Percentiles rank a stretch among this genome's conserved stretches.
These are phyloP conservation scores for Phytophthora fragariaefolia DNA, from an alignment of 352 stramenopile species.

Conservation along the genomic window DNA sequence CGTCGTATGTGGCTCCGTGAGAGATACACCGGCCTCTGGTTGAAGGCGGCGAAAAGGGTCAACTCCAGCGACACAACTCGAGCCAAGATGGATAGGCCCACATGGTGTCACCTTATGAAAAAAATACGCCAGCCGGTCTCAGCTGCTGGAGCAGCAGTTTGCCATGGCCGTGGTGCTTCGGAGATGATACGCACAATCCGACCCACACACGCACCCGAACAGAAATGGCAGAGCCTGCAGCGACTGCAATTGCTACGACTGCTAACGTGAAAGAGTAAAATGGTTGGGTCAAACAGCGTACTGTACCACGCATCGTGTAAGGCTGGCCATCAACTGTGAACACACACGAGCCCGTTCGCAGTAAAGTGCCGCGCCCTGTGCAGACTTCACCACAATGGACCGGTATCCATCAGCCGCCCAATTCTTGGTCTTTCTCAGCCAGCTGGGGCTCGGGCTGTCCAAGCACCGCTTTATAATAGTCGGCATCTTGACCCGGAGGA, in stretches of 20 bases:
- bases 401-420: slow-evolving; percentile 24
- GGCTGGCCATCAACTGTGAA: too few relatives aligned
- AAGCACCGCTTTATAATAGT: slow-evolving; percentile 22
- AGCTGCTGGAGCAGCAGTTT: slow-evolving; percentile 31
- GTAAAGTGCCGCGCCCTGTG: neutral
- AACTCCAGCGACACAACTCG: slow-evolving; percentile 23
- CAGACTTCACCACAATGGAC: neutral
- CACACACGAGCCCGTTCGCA: too few relatives aligned
- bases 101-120: slow-evolving; percentile 27
- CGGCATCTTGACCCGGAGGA: slow-evolving; percentile 6
- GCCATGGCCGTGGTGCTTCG: neutral
- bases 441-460: slow-evolving; percentile 27
- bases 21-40: slow-evolving; percentile 9
- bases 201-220: slow-evolving; percentile 28
- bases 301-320: too few relatives aligned
- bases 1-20: slow-evolving; percentile 4
- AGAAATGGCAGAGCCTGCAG: slow-evolving; percentile 19
- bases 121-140: slow-evolving; percentile 30
- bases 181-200: slow-evolving; percentile 10
- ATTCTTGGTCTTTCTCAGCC: slow-evolving; percentile 30
- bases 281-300: too few relatives aligned
- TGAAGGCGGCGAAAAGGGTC: slow-evolving; percentile 24
- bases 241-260: too few relatives aligned
- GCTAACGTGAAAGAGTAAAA: too few relatives aligned
- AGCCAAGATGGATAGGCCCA: slow-evolving; percentile 11